Percentiles rank a stretch among this genome's conserved stretches.
Evolutionary conservation across 2,329 filamentous ascomycete species (phyloP).

Genomic region (Cladosporium sp.): DNA sequence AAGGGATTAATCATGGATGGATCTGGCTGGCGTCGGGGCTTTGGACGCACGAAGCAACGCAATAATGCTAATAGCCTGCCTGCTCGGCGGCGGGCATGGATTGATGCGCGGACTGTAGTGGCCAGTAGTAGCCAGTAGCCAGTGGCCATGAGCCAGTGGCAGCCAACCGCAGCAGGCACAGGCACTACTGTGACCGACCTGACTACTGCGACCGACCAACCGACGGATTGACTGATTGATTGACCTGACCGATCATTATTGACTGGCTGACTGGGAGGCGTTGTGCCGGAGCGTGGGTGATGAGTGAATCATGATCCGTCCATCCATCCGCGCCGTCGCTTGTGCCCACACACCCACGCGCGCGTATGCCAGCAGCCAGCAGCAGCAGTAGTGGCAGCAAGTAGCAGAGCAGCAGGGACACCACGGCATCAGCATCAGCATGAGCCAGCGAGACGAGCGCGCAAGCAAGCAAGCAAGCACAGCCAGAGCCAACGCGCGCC

Average conservation of each 20-base stretch:
- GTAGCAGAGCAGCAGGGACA: too few species aligned
- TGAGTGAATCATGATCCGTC: constrained; percentile 5
- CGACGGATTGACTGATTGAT: neutral
- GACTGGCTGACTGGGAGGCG: neutral
- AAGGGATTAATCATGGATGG: constrained; percentile 4
- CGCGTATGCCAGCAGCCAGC: neutral
- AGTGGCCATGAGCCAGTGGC: neutral
- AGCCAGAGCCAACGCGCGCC: too few species aligned
- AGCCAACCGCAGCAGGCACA: too few species aligned
- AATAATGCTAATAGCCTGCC: neutral
- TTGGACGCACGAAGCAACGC: constrained; percentile 8
- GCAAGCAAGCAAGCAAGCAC: too few species aligned
- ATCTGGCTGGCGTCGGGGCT: constrained; percentile 1
- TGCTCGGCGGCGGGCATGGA: neutral
- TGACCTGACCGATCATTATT: too few species aligned
- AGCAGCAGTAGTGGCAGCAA: neutral
- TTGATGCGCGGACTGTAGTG: too few species aligned
- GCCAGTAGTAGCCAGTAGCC: neutral
- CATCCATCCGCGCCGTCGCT: too few species aligned
- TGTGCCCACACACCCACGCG: neutral
- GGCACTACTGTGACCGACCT: too few species aligned
- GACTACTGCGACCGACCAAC: neutral
- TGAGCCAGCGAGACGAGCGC: too few species aligned
- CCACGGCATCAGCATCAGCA: too few species aligned
- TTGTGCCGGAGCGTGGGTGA: neutral